phyloP scores from a whole-genome alignment of 768 basidiomycete genomes.

The Plicaturopsis crispa region DNA sequence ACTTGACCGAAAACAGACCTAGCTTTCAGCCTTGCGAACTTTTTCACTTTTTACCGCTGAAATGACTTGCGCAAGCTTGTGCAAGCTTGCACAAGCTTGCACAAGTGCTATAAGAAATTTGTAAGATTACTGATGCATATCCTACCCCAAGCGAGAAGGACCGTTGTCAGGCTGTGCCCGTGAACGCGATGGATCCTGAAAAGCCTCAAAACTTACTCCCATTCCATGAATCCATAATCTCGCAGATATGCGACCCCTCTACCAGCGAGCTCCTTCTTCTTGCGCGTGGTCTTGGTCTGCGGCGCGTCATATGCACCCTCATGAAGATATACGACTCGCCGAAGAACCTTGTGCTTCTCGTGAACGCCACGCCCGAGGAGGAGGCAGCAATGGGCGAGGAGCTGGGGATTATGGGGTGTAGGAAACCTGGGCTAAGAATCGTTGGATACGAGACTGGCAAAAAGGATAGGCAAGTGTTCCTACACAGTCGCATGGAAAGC shows the following conservation, averaged over 20 bases:
- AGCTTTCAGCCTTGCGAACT: not conserved
- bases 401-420: slow-evolving; percentile 85
- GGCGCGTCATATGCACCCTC: slow-evolving; percentile 76
- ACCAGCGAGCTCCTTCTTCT: slow-evolving; percentile 71
- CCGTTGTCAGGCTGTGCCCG: too few relatives aligned
- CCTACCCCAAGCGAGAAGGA: too few relatives aligned
- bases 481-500: not conserved
- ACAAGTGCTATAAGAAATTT: not conserved
- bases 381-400: slow-evolving; percentile 90
- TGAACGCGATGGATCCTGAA: too few relatives aligned
- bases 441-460: slow-evolving; percentile 76
- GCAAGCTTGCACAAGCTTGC: not conserved
- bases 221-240: slow-evolving; percentile 62
- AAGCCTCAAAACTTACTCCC: too few relatives aligned
- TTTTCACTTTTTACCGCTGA: not conserved
- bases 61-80: too few relatives aligned
- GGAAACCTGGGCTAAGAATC: slow-evolving; percentile 76
- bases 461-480: slow-evolving; percentile 63
- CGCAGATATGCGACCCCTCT: slow-evolving; percentile 65
- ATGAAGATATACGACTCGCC: slow-evolving; percentile 91
- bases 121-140: not conserved
- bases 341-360: slow-evolving; percentile 74
- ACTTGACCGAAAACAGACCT: not conserved
- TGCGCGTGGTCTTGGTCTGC: slow-evolving; percentile 85
- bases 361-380: slow-evolving; percentile 81